Evolutionary conservation across 2,329 filamentous ascomycete genomes (phyloP), one percentile per base, ranked within the genome.

Genomic region (Pleoardoris graminearum): DNA sequence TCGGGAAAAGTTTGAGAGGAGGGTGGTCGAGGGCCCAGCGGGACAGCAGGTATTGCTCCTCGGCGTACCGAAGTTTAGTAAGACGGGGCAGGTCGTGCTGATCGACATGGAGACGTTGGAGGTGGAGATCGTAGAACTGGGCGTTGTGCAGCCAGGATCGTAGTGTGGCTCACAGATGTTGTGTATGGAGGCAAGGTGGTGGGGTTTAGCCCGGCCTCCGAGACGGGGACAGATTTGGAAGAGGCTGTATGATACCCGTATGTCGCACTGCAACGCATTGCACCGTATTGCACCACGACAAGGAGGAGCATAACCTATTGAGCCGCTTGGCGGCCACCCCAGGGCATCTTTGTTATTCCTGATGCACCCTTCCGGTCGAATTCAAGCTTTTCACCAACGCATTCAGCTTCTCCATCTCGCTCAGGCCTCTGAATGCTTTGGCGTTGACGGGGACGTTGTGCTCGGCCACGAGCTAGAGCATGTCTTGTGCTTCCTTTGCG

Each of bases 31-130:
- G 36, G 76, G 87, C 0, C 79, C 81, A 0, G 79, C 85, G 1
- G 87, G 85, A 0, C 88, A 96, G 71, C 76, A 77, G 16, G 88
- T 96, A 7, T 81, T 91, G 36, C 77, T 97, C 3, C 77, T 99
- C n/a, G 82, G 90, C 0, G 82, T 99, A 33, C 95, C 95, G 0
- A 87, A 83, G 19, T 99, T 97, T 69, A 80, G 82, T 1, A 80
- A 88, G 58, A 91, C 88, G 0, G 87, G 87, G 16, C 86, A 96
- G 75, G 66, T 99, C 19, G 85, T 97, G 0, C 67, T 99, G 46
- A 77, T 99, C 10, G 93, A 99, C 75, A 79, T 85, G 39, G 92
- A 97, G 74, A 95, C 89, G 1, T 73, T 97, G 54, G 89, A 92
- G 41, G 86, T 89, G 1, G 87, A 91, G 60, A 78, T 83, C 43